phyloP scores from a whole-genome alignment of 1,284 basidiomycete species.

The Trichosporon sp. region DNA sequence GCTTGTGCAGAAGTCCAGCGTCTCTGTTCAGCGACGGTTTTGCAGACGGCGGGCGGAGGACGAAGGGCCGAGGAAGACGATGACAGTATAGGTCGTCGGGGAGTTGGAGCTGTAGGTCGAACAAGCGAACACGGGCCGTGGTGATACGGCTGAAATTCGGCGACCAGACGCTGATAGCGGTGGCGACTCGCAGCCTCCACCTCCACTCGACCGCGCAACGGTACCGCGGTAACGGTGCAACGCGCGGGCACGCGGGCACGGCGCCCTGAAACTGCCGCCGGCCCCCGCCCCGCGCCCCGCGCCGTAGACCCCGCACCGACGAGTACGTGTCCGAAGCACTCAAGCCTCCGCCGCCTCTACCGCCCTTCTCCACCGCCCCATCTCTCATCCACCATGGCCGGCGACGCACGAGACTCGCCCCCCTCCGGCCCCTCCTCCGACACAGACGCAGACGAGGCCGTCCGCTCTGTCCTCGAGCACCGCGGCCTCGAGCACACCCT shows the following conservation, averaged over 20 bases:
- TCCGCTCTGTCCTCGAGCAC: slow-evolving; percentile 37
- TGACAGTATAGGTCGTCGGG: no score
- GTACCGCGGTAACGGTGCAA: not conserved
- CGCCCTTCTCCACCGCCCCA: not conserved
- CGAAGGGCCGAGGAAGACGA: no score
- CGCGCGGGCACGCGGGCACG: no score
- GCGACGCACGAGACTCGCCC: not conserved
- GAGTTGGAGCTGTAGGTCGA: no score
- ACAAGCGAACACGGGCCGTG: no score
- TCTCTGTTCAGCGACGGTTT: no score
- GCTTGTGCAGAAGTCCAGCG: no score
- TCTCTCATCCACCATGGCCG: not conserved
- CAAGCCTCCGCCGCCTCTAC: not conserved
- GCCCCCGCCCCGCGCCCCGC: no score
- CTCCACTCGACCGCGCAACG: not conserved
- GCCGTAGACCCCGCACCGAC: no score
- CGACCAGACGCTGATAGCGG: not conserved
- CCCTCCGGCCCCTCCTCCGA: not conserved
- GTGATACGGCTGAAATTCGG: no score
- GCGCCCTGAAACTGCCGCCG: no score
- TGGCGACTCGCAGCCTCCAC: not conserved
- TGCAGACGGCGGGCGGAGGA: no score
- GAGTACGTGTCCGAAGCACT: not conserved
- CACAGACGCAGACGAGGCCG: slow-evolving; percentile 5
- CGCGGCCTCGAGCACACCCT: slow-evolving; percentile 78